Evolutionary conservation across 768 basidiomycete genomes (phyloP), one percentile per base, ranked within the genome.

Genomic region (Thelephora ganbajun): DNA sequence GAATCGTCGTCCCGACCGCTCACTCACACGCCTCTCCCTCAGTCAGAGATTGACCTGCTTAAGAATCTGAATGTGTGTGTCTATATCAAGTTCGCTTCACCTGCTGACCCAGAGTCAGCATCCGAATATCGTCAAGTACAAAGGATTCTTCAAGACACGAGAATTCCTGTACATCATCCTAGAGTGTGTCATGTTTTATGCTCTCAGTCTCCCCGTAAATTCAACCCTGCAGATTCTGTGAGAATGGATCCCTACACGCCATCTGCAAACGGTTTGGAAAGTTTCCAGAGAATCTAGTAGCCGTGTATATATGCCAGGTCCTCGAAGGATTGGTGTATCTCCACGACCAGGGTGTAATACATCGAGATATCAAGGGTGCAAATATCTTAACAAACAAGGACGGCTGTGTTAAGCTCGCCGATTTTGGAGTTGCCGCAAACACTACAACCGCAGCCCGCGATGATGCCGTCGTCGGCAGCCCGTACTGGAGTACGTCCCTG

Each of bases 381-480:
- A 99, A 99, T 54, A 96, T 99, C 59, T 71, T 99, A 41, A 97
- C 96, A 16, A 97, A 96, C 62, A 99, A 99, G 66, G 94, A 97
- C 67, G 96, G 96, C 6, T 85, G 83, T 18, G 93, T 99, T 50
- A 99, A 98, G 64, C 74, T 99, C n/a, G 96, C 96, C 11, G 96
- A 99, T 65, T 99, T 99, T 59, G 96, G 96, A 45, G 96, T 99
- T 16, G 91, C 92, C 11, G 83, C 82, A 47, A 79, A 73, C 39
- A 79, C 86, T 9, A 78, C 81, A 20, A 74, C 80, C 0, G 83
- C 78, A 11, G 81, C 77, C 11, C 76, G 76, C 41, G 89, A 96
- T 60, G 86, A 83, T 56, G 87, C 90, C 11, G 94, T 99, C 2
- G 94, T 98, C 36, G 94, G 94, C 5, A 93, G 89, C 58, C 94